phyloP scores from a whole-genome alignment of 345 rosid genomes.

The Bruguiera sexangula region DNA sequence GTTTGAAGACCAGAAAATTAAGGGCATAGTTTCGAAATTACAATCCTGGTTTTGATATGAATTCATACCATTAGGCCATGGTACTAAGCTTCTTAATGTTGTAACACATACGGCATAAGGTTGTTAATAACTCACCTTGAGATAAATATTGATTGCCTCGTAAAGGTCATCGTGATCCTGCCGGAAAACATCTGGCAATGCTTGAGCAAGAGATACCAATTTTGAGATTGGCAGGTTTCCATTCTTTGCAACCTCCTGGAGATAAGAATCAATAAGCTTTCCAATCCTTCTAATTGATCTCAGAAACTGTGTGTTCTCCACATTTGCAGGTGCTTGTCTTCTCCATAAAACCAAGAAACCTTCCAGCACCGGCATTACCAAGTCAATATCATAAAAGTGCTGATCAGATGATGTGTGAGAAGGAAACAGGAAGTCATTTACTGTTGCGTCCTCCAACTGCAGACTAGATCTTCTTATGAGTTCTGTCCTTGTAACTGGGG shows the following conservation, averaged over 20 bases:
- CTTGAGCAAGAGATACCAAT: slow-evolving; percentile 64
- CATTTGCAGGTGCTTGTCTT: slow-evolving; percentile 47
- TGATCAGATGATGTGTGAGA: slow-evolving; percentile 44
- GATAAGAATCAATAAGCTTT: slow-evolving; percentile 71
- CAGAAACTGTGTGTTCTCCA: slow-evolving; percentile 36
- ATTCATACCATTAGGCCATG: no score
- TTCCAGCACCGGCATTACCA: slow-evolving; percentile 61
- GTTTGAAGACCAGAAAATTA: background rate
- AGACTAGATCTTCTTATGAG: slow-evolving; percentile 66
- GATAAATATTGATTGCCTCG: slow-evolving; percentile 78
- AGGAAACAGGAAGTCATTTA: slow-evolving; percentile 61
- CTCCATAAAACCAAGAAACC: slow-evolving; percentile 67
- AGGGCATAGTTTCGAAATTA: background rate
- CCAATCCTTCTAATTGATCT: slow-evolving; percentile 62
- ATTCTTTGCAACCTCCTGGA: slow-evolving; percentile 71
- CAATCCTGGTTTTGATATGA: no score
- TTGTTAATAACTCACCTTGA: slow-evolving; percentile 52
- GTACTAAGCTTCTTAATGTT: background rate
- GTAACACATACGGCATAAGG: background rate
- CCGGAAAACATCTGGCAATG: slow-evolving; percentile 63
- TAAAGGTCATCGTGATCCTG: slow-evolving; percentile 77
- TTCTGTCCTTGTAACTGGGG: slow-evolving; percentile 65
- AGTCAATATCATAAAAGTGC: slow-evolving; percentile 54
- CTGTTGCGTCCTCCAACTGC: slow-evolving; percentile 76
- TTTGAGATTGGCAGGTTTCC: slow-evolving; percentile 53